Conservation (phyloP, 257 asterid species). For the Solanum infundibuliforme region DNA sequence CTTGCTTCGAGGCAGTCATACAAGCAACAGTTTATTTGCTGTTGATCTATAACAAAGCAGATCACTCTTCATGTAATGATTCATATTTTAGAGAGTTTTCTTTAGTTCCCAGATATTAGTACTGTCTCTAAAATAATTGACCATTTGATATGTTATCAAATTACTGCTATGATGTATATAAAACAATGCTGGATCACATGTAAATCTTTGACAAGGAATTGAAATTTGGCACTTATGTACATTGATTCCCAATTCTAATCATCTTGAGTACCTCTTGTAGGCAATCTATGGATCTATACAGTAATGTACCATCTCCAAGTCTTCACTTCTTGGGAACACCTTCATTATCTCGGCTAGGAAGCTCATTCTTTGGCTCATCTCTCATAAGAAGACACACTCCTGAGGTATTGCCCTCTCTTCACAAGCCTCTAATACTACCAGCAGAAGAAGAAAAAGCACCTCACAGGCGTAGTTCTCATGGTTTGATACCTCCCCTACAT, state of each 20-base stretch:
- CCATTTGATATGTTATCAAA: neutral
- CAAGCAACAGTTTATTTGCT: neutral
- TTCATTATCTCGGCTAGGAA: constrained; percentile 50
- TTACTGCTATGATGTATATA: neutral
- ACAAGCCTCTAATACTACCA: constrained; percentile 57
- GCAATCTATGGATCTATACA: constrained; percentile 84
- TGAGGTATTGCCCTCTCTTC: constrained; percentile 60
- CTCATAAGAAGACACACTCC: constrained; percentile 70
- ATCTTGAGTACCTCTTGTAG: constrained; percentile 30
- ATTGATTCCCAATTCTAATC: neutral
- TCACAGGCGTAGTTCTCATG: constrained; percentile 59
- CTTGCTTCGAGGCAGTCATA: neutral
- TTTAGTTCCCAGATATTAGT: neutral
- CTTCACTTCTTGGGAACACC: constrained; percentile 73
- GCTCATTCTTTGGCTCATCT: constrained; percentile 68
- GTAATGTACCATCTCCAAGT: constrained; percentile 87
- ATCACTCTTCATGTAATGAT: neutral
- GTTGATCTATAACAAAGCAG: neutral
- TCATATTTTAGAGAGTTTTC: neutral
- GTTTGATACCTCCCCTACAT: constrained; percentile 52
- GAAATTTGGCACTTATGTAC: neutral
- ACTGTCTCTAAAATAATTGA: neutral
- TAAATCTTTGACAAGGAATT: neutral
- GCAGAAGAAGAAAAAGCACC: constrained; percentile 30
- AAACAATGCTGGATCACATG: neutral